These are phyloP conservation scores for Dipteronia dyeriana DNA, from an alignment of 345 rosid species.

Conservation along the genomic window DNA sequence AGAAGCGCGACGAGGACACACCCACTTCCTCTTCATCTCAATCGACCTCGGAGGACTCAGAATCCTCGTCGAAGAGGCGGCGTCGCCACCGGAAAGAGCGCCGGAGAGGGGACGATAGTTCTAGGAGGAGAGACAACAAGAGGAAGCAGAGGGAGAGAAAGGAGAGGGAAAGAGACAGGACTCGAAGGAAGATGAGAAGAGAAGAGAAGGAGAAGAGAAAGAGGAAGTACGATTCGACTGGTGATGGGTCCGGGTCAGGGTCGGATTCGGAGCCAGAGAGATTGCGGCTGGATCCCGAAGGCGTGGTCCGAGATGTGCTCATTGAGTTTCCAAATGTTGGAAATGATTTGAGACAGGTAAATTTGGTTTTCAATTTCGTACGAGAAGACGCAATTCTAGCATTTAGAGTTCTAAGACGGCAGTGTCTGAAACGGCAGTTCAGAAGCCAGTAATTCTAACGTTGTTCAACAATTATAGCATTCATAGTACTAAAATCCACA, in stretches of 20 bases:
- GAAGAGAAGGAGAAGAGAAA: constrained; percentile 39
- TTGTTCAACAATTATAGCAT: too few relatives aligned
- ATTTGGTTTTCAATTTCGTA: background rate
- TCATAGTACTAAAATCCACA: too few relatives aligned
- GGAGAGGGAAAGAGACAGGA: constrained; percentile 45
- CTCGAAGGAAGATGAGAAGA: constrained; percentile 44
- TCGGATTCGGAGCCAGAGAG: constrained; percentile 42
- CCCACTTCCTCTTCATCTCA: constrained; percentile 39
- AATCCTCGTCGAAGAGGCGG: constrained; percentile 38
- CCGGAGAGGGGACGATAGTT: constrained; percentile 41
- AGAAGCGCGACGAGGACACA: constrained; percentile 40
- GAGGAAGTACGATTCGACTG: constrained; percentile 32
- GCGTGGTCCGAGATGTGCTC: constrained; percentile 50
- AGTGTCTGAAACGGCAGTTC: too few relatives aligned
- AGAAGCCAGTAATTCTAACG: too few relatives aligned
- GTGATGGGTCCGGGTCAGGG: constrained; percentile 23
- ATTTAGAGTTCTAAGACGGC: background rate
- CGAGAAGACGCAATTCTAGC: background rate
- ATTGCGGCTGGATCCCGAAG: constrained; percentile 41
- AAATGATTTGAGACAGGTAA: constrained; percentile 69
- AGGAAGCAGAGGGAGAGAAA: constrained; percentile 39
- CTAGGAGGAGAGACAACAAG: constrained; percentile 55
- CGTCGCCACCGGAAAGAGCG: constrained; percentile 39
- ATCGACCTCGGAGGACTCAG: constrained; percentile 49
- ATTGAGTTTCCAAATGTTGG: constrained; percentile 64